Evolutionary conservation across 306 rosid species (phyloP), one percentile per base, ranked within the genome.

Genomic region (Corylus americana): DNA sequence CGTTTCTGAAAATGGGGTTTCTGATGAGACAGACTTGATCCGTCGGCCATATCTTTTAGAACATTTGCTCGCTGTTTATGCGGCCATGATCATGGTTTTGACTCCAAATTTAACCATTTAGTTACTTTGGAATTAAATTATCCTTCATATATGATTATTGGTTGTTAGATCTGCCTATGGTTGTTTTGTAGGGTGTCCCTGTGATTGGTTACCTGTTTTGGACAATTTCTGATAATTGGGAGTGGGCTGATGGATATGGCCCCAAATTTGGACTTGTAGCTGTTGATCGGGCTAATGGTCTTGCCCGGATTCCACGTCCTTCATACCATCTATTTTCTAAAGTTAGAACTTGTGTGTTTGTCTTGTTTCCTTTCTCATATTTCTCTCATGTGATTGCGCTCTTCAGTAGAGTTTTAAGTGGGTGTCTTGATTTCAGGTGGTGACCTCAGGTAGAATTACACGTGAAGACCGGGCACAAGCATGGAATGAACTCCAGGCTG

Each of bases 231-330:
- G 99, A 93, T 82, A 95, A 95, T 81, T 93, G 98, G 98, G 99
- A 95, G 81, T 95, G 98, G 99, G 99, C 99, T 51, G 99, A 93
- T 89, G 98, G 99, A 53, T 93, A 95, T 82, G 99, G 99, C 82
- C 99, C 99, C 75, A 95, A 93, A 87, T 95, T 95, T 82, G 99
- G 99, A 74, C 98, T 92, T 78, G 98, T 95, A 74, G 98, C 96
- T 53, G 98, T 95, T 89, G 97, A 95, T 80, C 88, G 98, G 3
- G 88, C 86, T 57, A 83, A 93, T 74, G 75, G 54, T 81, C 93
- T 95, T 80, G 87, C 96, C 39, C 90, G 97, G 73, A 83, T 67
- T 27, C 96, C 96, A 55, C 98, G 98, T 66, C 97, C 92, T 78
- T 95, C 99, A 4, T 95, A 95, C 88, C 87, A 89, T 76, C 91